These are phyloP conservation scores for Malus sieversii DNA, from an alignment of 306 rosid species.

Conservation along the genomic window DNA sequence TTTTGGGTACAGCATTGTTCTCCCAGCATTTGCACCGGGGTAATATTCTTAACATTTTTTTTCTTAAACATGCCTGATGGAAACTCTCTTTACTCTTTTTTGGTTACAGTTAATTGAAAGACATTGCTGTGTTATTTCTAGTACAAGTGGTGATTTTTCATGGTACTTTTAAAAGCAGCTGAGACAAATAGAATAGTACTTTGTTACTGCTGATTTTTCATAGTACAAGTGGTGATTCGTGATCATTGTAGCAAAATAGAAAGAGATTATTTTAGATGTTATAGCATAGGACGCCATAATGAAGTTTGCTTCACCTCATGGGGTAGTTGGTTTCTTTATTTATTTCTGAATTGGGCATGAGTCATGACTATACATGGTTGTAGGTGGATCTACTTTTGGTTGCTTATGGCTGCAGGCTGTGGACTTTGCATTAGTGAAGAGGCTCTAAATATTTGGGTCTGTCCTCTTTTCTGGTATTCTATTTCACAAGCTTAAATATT, in stretches of 20 bases:
- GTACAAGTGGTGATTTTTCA: background rate
- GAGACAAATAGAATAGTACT: background rate
- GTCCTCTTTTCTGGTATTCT: conserved; percentile 48
- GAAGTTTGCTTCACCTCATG: background rate
- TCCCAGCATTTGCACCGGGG: conserved; percentile 65
- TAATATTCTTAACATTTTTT: conserved; percentile 16
- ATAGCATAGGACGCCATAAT: background rate
- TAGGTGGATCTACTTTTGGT: conserved; percentile 75
- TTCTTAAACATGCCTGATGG: background rate
- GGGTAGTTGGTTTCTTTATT: background rate
- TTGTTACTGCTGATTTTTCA: background rate
- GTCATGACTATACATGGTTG: background rate
- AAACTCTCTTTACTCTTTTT: background rate
- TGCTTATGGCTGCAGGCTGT: conserved; percentile 70
- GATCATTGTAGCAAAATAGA: background rate
- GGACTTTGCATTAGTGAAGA: conserved; percentile 75
- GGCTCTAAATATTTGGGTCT: conserved; percentile 67
- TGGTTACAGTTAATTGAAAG: background rate
- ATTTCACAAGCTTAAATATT: conserved; percentile 28
- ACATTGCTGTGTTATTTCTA: background rate
- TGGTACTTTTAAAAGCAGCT: background rate
- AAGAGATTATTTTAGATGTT: background rate
- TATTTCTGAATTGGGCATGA: background rate
- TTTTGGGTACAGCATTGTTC: conserved; percentile 39
- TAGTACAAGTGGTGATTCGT: background rate